A percentile compares a stretch with the other conserved stretches of the same genome.
Conservation (phyloP, 495 filamentous ascomycete species). For the Neurospora terricola region DNA sequence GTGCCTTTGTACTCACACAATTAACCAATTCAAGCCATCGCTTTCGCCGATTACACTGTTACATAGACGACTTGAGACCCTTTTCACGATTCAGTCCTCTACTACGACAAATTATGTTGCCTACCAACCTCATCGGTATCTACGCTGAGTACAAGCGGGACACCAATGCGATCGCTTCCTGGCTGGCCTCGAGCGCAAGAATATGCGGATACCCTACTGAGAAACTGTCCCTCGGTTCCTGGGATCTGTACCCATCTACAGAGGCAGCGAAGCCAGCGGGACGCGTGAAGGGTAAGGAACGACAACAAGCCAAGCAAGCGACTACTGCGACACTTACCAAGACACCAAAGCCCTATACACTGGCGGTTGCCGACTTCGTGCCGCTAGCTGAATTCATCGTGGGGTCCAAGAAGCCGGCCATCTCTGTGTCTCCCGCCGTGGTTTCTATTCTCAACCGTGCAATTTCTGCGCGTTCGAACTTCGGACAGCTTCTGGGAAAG, state of each 20-base stretch:
- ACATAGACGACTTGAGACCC: not conserved
- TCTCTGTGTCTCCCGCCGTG: constrained; percentile 16
- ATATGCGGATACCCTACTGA: constrained; percentile 22
- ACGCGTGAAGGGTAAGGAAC: constrained; percentile 25
- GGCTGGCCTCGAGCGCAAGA: constrained; percentile 39
- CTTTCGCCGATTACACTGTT: not conserved
- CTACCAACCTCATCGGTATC: constrained; percentile 23
- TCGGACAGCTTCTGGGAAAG: constrained; percentile 8
- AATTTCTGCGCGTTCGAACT: constrained; percentile 13
- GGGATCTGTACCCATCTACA: not conserved
- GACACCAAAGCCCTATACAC: constrained; percentile 17
- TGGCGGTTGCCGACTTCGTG: constrained; percentile 30
- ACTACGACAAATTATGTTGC: not conserved
- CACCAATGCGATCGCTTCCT: constrained; percentile 36
- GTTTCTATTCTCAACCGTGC: constrained; percentile 14
- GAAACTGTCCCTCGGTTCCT: constrained; percentile 1
- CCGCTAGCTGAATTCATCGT: constrained; percentile 29
- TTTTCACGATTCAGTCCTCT: not conserved
- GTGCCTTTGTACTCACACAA: not conserved
- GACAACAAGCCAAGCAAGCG: constrained; percentile 10
- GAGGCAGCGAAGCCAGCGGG: not conserved
- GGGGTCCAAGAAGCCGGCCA: constrained; percentile 4
- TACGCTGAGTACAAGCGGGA: constrained; percentile 42
- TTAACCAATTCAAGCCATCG: not conserved
- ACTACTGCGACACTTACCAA: not conserved